Percentiles rank a stretch among this genome's conserved stretches.
phyloP scores from a whole-genome alignment of 1,284 basidiomycete genomes.

The Coniferiporia sulphurascens region DNA sequence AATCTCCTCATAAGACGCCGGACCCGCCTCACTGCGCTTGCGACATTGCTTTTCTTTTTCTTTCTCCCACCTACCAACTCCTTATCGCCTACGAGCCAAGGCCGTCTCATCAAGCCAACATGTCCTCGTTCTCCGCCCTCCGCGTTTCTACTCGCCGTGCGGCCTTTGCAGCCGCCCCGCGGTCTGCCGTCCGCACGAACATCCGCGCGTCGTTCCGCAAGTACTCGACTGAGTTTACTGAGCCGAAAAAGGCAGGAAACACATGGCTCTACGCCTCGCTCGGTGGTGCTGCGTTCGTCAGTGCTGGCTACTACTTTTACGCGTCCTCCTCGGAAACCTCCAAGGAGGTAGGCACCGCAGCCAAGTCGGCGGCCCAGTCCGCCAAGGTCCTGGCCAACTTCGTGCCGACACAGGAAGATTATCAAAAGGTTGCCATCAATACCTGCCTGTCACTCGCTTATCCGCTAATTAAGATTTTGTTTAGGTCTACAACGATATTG shows the following conservation, averaged over 20 bases:
- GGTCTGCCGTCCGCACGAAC: conserved; percentile 26
- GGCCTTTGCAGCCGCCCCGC: conserved; percentile 32
- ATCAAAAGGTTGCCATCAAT: conserved; percentile 66
- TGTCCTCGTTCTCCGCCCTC: conserved; percentile 44
- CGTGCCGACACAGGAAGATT: conserved; percentile 72
- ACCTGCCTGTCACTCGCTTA: neutral
- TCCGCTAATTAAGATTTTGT: neutral
- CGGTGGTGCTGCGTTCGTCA: conserved; percentile 45
- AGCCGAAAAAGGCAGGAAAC: conserved; percentile 43
- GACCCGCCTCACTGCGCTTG: neutral
- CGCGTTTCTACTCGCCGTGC: conserved; percentile 43
- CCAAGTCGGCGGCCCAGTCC: conserved; percentile 54
- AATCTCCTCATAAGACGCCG: too few relatives aligned
- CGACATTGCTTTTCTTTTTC: neutral
- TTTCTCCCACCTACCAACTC: neutral
- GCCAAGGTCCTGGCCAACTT: conserved; percentile 62
- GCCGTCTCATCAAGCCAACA: conserved; percentile 26
- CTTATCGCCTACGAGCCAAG: too few relatives aligned
- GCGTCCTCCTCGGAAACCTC: conserved; percentile 38
- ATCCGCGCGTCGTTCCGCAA: conserved; percentile 40
- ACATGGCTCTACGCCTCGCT: conserved; percentile 51
- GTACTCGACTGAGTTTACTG: conserved; percentile 51
- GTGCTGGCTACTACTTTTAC: conserved; percentile 51
- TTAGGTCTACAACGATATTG: conserved; percentile 85
- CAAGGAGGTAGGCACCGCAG: conserved; percentile 45